A percentile compares a stretch with the other conserved stretches of the same genome.
Conservation (phyloP, 345 rosid genomes). For the Arabis hirsuta region DNA sequence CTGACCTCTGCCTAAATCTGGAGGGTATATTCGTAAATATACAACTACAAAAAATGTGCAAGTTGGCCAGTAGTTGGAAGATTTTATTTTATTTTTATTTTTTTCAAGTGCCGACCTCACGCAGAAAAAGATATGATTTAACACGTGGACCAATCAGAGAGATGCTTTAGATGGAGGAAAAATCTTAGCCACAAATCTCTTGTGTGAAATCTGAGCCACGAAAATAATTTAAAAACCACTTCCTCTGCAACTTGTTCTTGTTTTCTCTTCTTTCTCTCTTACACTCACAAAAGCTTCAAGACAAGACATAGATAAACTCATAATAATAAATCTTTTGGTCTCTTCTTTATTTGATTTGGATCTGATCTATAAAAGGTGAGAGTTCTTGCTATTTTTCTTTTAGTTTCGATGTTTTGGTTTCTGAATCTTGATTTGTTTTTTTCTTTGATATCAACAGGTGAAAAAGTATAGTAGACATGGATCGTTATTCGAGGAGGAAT, state of each 20-base stretch:
- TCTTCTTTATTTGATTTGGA: background rate
- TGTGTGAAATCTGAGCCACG: slow-evolving; percentile 33
- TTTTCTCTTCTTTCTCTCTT: background rate
- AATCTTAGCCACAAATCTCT: slow-evolving; percentile 41
- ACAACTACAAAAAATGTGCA: slow-evolving; percentile 2
- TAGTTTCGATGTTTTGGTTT: background rate
- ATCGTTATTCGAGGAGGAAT: slow-evolving; percentile 37
- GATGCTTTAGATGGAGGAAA: slow-evolving; percentile 41
- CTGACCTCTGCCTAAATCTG: slow-evolving; percentile 6
- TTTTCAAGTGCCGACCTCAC: slow-evolving; percentile 32
- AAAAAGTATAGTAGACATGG: slow-evolving; percentile 18
- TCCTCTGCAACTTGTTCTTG: slow-evolving; percentile 32
- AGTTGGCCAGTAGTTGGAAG: slow-evolving; percentile 31
- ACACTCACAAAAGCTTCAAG: slow-evolving; percentile 17
- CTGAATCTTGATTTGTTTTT: background rate
- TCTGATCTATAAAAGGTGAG: slow-evolving; percentile 27
- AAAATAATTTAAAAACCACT: slow-evolving; percentile 33
- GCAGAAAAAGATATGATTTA: slow-evolving; percentile 28
- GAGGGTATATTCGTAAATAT: slow-evolving; percentile 33
- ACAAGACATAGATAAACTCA: slow-evolving; percentile 5
- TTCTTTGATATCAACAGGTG: slow-evolving; percentile 13
- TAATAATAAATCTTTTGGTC: background rate
- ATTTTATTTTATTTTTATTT: background rate
- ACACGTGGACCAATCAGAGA: slow-evolving; percentile 46
- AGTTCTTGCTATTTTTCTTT: background rate